Evolutionary conservation across 1,284 basidiomycete species (phyloP).

Genomic region (Cutaneotrichosporon dermatis): DNA sequence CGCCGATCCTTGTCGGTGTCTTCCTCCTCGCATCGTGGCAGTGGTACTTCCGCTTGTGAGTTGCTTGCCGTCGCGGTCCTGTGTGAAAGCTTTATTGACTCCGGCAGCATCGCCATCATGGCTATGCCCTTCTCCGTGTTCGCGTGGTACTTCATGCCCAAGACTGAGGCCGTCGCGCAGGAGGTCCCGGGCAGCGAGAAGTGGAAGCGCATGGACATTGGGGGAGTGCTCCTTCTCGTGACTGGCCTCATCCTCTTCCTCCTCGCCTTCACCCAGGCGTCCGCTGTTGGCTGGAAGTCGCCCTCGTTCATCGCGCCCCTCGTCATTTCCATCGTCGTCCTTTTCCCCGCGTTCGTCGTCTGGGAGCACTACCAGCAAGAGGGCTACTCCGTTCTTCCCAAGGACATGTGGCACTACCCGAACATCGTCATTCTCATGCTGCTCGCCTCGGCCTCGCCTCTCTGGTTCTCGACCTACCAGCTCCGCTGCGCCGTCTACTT

Average conservation of each 20-base stretch:
- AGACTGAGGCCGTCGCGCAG: constrained; percentile 37
- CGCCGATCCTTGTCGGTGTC: constrained; percentile 41
- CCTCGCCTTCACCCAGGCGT: constrained; percentile 43
- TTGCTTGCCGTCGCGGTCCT: not conserved
- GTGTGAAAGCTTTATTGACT: not conserved
- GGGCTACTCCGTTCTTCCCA: constrained; percentile 43
- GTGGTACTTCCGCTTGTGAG: constrained; percentile 47
- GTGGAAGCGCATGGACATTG: constrained; percentile 45
- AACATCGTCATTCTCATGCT: constrained; percentile 44
- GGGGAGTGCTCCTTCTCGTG: constrained; percentile 37
- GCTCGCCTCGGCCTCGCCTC: constrained; percentile 29
- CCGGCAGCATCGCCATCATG: constrained; percentile 24
- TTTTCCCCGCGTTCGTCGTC: constrained; percentile 22
- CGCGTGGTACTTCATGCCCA: constrained; percentile 39
- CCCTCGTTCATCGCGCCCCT: constrained; percentile 44
- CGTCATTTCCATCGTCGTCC: constrained; percentile 21
- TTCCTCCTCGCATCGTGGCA: constrained; percentile 42
- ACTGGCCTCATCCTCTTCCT: constrained; percentile 41
- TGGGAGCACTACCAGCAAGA: constrained; percentile 34
- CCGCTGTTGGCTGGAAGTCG: constrained; percentile 35
- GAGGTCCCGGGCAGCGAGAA: constrained; percentile 35
- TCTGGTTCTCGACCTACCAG: constrained; percentile 37
- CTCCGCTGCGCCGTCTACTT: constrained; percentile 43
- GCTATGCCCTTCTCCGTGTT: constrained; percentile 33
- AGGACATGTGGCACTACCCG: constrained; percentile 41